Base-by-base conservation (phyloP, 2,329 filamentous ascomycete genomes). In the Malbranchea zuffiana region DNA sequence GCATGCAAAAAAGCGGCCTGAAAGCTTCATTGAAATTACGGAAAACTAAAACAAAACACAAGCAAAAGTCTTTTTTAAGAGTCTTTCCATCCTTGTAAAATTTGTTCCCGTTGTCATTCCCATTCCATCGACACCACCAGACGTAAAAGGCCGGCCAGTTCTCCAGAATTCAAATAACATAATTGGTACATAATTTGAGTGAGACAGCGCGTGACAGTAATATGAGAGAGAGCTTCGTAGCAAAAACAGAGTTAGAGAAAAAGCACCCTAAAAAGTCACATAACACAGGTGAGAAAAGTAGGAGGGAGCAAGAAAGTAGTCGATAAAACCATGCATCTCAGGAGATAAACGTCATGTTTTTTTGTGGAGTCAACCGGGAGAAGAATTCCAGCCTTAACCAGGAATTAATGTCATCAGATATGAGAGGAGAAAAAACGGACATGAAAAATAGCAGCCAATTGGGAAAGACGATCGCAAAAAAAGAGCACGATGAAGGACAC, bases 201-300 rank as follows among this genome's bases (percentile, higher is more conserved):
- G 42, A 34, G 40, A 47, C 36, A 44, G 46, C 46, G 43, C 44
- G 42, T 45, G 39, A 44, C 42, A 48, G n/a, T 33, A 41, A 27
- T 47, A 31, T 47, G 42, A 45, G 40, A 46, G 37, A 44, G 39
- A 42, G 41, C 37, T 36, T 40, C 44, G 43, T 38, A 40, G 42
- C 44, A 31, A 42, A 42, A 43, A 44, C 39, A 11, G 19, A 31
- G 17, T 41, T 28, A 20, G 11, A 33, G 34, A 36, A 25, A 11
- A 11, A 39, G 25, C 28, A 12, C 6, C 27, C 16, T 6, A 13
- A 6, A 30, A 13, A 10, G 16, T 13, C 6, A 10, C 43, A 42
- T 44, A 38, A 47, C 41, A 43, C 36, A 43, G 29, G 20, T n/a
- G n/a, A 46, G 27, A 37, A 43, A 43, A 31, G 31, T 45, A 44